Evolutionary conservation across 2,329 filamentous ascomycete genomes (phyloP), one percentile per base, ranked within the genome.

Genomic region (Graphilbum fragrans): DNA sequence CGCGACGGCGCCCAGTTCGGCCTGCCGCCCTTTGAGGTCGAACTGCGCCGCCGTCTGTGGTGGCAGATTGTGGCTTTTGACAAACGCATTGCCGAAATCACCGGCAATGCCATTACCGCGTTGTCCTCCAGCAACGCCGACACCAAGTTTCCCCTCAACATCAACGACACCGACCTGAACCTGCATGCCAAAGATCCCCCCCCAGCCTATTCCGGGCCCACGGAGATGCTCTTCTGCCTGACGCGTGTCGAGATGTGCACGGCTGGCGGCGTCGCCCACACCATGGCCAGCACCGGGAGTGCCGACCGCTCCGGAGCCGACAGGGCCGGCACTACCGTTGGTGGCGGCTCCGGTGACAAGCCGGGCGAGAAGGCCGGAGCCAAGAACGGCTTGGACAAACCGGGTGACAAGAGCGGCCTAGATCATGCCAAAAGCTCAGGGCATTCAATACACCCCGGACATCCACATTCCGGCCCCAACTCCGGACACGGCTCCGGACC

Each of bases 21-120:
- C 47, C 50, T 75, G 3, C 63, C 58, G 4, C 70, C 64, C 25
- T 82, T 77, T 41, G 80, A 86, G 51, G 70, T 74, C 4, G 81
- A 86, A 58, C 71, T 82, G 58, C 71, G 80, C n/a, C 72, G 81
- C 38, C 69, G 82, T 31, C 61, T 86, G 2, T 86, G 80, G 81
- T 86, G 80, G 80, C 74, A 77, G 25, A 64, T 87, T 16, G 67
- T 80, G 14, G 65, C 75, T 21, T 80, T 84, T 48, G 82, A 87
- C 55, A 67, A 71, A 45, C 77, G 82, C 19, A 71, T 84, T 31
- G 70, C 77, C 43, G 81, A 86, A 54, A 71, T 85, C 56, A 70
- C 74, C 4, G 71, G 73, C 38, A 73, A 69, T 17, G 65, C 67
- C 27, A 68, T 77, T 41, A 76, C 71, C 5, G 72, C 70, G 1